Conservation (phyloP, 352 stramenopile genomes). For the Albugo candida region DNA sequence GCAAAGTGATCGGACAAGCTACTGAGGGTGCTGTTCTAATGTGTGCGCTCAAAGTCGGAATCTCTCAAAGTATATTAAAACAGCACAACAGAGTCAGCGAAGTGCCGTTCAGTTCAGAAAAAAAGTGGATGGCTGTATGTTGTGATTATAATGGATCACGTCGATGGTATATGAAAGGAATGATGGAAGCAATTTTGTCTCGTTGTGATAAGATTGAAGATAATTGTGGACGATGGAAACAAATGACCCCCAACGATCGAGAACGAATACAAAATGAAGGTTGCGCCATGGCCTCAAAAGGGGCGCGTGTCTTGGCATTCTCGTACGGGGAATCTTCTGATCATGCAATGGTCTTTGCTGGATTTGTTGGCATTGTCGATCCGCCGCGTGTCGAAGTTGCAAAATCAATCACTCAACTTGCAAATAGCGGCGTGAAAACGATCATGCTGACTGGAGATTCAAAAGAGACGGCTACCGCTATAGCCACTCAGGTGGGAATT, state of each 20-base stretch:
- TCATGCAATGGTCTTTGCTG: conserved; percentile 78
- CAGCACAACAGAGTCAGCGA: conserved; percentile 70
- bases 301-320: conserved; percentile 78
- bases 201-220: conserved; percentile 56
- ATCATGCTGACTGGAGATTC: conserved; percentile 92
- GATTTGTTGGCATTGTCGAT: conserved; percentile 85
- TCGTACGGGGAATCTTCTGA: conserved; percentile 74
- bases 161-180: conserved; percentile 61
- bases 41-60: conserved; percentile 43
- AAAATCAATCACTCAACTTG: conserved; percentile 35
- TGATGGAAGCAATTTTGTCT: conserved; percentile 63
- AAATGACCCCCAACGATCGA: conserved; percentile 35
- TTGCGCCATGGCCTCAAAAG: conserved; percentile 44
- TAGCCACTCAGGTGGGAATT: conserved; percentile 88
- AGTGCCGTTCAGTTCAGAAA: conserved; percentile 90
- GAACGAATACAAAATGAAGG: conserved; percentile 42
- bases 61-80: conserved; percentile 16
- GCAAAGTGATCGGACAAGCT: conserved; percentile 61
- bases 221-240: conserved; percentile 42
- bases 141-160: conserved; percentile 32
- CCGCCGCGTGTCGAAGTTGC: conserved; percentile 42
- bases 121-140: conserved; percentile 93
- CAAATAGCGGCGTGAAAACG: conserved; percentile 36
- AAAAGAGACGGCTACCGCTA: conserved; percentile 89
- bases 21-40: conserved; percentile 57